Evolutionary conservation across 2,329 filamentous ascomycete species (phyloP).

Genomic region (Sporothrix humicola): DNA sequence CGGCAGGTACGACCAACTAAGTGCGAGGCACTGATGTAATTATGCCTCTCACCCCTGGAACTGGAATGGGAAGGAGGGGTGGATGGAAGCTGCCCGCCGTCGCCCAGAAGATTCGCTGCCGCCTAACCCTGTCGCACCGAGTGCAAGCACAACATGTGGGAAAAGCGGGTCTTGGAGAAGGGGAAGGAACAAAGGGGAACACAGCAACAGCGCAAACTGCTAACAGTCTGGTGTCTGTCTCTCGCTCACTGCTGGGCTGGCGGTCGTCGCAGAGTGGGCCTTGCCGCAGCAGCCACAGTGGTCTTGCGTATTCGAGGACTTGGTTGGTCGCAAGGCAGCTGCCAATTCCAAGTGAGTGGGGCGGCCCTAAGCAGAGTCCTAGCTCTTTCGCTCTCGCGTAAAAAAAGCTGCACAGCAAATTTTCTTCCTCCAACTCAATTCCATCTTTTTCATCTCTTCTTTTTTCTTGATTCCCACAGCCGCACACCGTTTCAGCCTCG

Average conservation of each 20-base stretch:
- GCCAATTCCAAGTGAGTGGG: slow-evolving; percentile 25
- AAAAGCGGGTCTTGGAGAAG: slow-evolving; percentile 28
- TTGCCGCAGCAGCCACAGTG: slow-evolving; percentile 45
- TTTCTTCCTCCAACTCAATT: slow-evolving; percentile 21
- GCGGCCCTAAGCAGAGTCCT: not conserved
- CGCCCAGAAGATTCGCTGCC: slow-evolving; percentile 30
- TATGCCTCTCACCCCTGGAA: slow-evolving; percentile 25
- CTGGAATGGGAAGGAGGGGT: slow-evolving; percentile 21
- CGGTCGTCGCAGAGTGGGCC: slow-evolving; percentile 22
- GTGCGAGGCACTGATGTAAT: slow-evolving; percentile 34
- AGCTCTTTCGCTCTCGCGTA: slow-evolving; percentile 11
- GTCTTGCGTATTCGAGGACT: slow-evolving; percentile 43
- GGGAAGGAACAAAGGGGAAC: slow-evolving; percentile 22
- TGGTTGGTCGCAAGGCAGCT: slow-evolving; percentile 32
- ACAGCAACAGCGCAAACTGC: not conserved
- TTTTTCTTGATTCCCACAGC: slow-evolving; percentile 21
- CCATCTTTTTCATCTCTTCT: not conserved
- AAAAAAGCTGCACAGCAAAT: slow-evolving; percentile 20
- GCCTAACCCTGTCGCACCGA: slow-evolving; percentile 16
- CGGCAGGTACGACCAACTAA: slow-evolving; percentile 28
- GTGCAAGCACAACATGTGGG: slow-evolving; percentile 16
- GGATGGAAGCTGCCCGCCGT: slow-evolving; percentile 1
- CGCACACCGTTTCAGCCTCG: slow-evolving; percentile 21
- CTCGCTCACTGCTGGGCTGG: not conserved
- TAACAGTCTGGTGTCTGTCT: not conserved